phyloP scores from a whole-genome alignment of 805 yeast species.

The Phaffomyces opuntiae region DNA sequence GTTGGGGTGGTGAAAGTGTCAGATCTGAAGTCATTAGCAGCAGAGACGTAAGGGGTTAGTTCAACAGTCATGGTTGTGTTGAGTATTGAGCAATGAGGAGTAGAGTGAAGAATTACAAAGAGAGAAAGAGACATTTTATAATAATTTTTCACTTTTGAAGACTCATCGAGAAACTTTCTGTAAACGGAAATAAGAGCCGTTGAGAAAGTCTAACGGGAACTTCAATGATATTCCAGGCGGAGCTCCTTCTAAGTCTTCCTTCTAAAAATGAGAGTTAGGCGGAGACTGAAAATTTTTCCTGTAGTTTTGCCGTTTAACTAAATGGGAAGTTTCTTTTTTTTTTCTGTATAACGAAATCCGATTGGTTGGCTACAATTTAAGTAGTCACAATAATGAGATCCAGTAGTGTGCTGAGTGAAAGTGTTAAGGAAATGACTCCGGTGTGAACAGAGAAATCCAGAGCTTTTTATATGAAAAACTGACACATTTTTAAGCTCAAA shows the following conservation, averaged over 20 bases:
- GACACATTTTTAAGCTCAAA: too few relatives aligned
- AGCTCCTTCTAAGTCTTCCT: background rate
- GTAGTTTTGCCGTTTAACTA: too few relatives aligned
- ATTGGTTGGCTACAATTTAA: too few relatives aligned
- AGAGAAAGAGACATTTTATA: background rate
- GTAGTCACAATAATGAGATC: too few relatives aligned
- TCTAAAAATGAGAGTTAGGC: background rate
- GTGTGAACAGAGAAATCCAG: too few relatives aligned
- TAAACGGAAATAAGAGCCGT: constrained; percentile 7
- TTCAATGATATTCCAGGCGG: background rate
- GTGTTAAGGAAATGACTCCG: too few relatives aligned
- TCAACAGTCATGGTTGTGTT: constrained; percentile 7
- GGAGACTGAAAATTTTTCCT: background rate
- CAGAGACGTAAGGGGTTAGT: constrained; percentile 54
- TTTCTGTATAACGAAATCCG: too few relatives aligned
- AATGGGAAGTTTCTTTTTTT: too few relatives aligned
- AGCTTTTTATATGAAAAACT: too few relatives aligned
- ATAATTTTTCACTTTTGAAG: background rate
- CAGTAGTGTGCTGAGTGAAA: too few relatives aligned
- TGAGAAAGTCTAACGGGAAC: background rate
- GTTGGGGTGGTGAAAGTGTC: constrained; percentile 94
- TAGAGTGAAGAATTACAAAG: background rate
- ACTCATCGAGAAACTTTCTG: background rate
- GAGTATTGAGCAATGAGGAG: background rate
- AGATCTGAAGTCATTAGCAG: constrained; percentile 52